Conservation (phyloP, 31 red algal genomes). For the Odonthalia washingtoniensis region DNA sequence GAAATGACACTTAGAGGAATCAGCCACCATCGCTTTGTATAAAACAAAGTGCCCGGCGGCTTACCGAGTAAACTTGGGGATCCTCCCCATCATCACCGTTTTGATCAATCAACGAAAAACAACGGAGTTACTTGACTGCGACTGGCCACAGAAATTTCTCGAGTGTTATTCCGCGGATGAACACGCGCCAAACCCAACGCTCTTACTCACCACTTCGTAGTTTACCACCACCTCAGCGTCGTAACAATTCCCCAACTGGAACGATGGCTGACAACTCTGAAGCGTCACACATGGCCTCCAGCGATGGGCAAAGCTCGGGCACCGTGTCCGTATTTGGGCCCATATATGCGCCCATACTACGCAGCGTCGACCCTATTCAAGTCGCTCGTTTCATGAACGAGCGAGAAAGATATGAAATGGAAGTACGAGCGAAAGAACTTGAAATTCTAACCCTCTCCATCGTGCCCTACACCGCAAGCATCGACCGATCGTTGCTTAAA, state of each 20-base stretch:
- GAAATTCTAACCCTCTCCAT: conserved; percentile 15
- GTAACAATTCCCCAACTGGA: not conserved
- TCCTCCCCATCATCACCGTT: no score
- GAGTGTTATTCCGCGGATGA: conserved; percentile 56
- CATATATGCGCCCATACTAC: conserved; percentile 42
- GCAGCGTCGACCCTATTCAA: conserved; percentile 21
- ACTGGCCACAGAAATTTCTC: conserved; percentile 69
- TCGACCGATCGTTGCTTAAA: conserved; percentile 16
- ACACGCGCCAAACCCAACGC: conserved; percentile 55
- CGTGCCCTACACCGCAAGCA: conserved; percentile 28
- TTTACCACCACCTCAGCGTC: not conserved
- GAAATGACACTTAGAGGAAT: no score
- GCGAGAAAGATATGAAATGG: conserved; percentile 31
- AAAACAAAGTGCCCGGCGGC: no score
- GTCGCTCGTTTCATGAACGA: not conserved
- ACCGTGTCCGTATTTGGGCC: conserved; percentile 28
- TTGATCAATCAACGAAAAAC: no score
- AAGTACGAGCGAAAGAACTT: not conserved
- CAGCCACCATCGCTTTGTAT: no score
- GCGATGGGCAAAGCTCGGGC: not conserved
- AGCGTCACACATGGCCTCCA: not conserved
- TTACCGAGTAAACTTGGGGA: no score
- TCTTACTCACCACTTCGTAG: not conserved
- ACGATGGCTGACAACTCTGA: not conserved
- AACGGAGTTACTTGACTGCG: no score